Evolutionary conservation across 1,284 basidiomycete species (phyloP).

Genomic region (Singerocomus inundabilis): DNA sequence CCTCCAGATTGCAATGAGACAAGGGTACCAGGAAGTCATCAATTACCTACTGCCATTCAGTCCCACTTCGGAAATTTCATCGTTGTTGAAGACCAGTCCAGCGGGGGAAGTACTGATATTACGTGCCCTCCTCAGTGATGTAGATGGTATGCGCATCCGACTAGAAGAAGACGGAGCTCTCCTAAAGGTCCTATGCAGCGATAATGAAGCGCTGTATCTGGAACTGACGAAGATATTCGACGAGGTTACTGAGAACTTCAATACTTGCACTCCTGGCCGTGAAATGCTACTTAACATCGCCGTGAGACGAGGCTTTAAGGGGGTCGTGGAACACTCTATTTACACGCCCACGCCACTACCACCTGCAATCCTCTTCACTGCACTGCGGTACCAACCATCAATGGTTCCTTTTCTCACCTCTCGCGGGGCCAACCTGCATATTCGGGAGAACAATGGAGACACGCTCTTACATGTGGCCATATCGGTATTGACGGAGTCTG

Average conservation of each 20-base stretch:
- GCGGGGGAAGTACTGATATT: background rate
- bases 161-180: no score
- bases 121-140: no score
- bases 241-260: background rate
- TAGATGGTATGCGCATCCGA: no score
- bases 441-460: background rate
- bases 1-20: background rate
- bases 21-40: background rate
- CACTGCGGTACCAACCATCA: background rate
- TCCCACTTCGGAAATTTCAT: background rate
- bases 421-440: background rate
- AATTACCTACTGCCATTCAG: slow-evolving; percentile 2
- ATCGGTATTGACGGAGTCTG: background rate
- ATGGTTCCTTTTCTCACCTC: background rate
- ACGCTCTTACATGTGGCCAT: background rate
- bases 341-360: background rate
- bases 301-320: background rate
- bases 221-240: background rate
- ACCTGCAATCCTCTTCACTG: background rate
- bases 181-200: no score
- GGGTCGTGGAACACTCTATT: background rate
- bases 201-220: no score
- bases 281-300: background rate
- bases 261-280: background rate
- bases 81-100: background rate